Evolutionary conservation across 140 eudicot species (phyloP).

Genomic region (Anethum foeniculum): DNA sequence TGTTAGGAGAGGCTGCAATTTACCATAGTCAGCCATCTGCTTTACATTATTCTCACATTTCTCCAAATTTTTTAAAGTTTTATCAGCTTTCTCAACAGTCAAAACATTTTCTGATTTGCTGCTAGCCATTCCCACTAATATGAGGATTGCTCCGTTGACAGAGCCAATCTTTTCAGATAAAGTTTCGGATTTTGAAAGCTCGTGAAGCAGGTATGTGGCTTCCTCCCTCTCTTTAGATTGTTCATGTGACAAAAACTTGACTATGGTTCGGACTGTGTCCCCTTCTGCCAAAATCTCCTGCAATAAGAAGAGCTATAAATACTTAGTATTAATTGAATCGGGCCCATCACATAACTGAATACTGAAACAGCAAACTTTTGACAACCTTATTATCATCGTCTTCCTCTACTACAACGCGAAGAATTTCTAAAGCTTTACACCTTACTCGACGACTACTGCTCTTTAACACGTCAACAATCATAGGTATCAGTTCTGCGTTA

Average conservation of each 20-base stretch:
- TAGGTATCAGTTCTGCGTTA: slow-evolving; percentile 58
- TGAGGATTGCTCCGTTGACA: slow-evolving; percentile 75
- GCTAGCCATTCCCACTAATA: slow-evolving; percentile 87
- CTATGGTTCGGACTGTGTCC: slow-evolving; percentile 86
- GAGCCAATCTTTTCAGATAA: slow-evolving; percentile 84
- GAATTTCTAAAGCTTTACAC: slow-evolving; percentile 66
- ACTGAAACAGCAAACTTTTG: slow-evolving; percentile 16
- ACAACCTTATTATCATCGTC: slow-evolving; percentile 74
- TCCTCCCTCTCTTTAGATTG: slow-evolving; percentile 79
- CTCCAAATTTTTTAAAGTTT: slow-evolving; percentile 70
- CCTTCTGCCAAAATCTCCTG: slow-evolving; percentile 95
- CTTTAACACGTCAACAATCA: slow-evolving; percentile 63
- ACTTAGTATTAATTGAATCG: background rate
- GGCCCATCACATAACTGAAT: background rate
- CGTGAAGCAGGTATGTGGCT: slow-evolving; percentile 75
- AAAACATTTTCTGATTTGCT: slow-evolving; percentile 70
- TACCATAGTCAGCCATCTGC: slow-evolving; percentile 90
- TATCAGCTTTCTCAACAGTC: slow-evolving; percentile 70
- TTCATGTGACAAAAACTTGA: slow-evolving; percentile 68
- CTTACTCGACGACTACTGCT: slow-evolving; percentile 61
- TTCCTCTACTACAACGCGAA: slow-evolving; percentile 67
- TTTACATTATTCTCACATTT: slow-evolving; percentile 74
- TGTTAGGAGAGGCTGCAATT: slow-evolving; percentile 81
- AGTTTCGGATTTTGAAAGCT: slow-evolving; percentile 71
- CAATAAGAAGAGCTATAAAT: slow-evolving; percentile 13